Base-by-base conservation (phyloP, 768 basidiomycete genomes). In the Lentinula aciculospora region DNA sequence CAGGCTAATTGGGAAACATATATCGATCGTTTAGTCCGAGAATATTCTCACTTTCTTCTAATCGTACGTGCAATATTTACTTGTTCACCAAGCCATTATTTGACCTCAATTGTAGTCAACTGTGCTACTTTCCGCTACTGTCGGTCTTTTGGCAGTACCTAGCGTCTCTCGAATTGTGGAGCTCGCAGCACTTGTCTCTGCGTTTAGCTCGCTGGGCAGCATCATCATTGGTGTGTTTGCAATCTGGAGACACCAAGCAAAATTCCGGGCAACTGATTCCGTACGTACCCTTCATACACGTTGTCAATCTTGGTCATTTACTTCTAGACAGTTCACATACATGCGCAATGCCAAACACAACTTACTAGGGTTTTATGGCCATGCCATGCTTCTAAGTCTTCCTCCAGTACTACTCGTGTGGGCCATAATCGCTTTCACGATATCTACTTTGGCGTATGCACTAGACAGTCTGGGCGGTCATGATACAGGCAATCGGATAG, bases 11-110 rank as follows among this genome's bases (percentile, higher is more conserved):
- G 81, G 81, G 72, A 78, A 53, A 64, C 61, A 15, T 82, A 82
- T 57, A 76, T 81, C 23, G 71, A 75, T 34, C 75, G 79, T 34
- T 72, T 84, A 4, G 77, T 79, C 4, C 71, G 76, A 58, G 81
- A 83, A 60, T 83, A 82, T 63, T 79, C 80, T 8, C 76, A 83
- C 57, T 82, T 84, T 60, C 69, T 83, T 19, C 72, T 83, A 6
- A 76, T 84, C 34, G 82, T 82, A 60, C 70, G 80, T 67, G 19
- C n/a, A n/a, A n/a, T 7, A 3, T 17, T 23, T 3, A 37, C 15
- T 53, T 46, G 28, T 50, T 9, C 23, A 9, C 36, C 40, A 28
- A 45, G 44, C 17, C n/a, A n/a, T 12, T 12, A 9, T 37, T 19
- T 28, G n/a, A 40, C 4, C 17, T 10, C 32, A 42, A 58, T 23